phyloP scores from a whole-genome alignment of 768 basidiomycete genomes.

The Lentinula raphanica region DNA sequence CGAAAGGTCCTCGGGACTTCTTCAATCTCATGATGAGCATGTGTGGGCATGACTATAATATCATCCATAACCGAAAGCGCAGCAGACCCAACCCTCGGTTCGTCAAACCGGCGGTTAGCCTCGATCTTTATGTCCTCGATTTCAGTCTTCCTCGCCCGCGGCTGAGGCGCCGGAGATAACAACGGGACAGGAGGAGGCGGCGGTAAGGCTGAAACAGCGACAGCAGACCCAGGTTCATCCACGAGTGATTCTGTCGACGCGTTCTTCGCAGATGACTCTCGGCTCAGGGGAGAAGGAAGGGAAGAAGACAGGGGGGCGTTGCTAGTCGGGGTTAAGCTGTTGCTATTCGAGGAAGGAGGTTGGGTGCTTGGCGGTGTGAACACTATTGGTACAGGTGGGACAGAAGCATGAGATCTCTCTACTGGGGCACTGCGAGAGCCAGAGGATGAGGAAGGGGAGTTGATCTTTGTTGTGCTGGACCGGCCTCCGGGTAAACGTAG shows the following conservation, averaged over 20 bases:
- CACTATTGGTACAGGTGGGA: constrained; percentile 20
- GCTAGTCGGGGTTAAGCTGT: constrained; percentile 5
- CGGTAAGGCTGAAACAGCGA: neutral
- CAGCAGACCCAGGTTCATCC: constrained; percentile 4
- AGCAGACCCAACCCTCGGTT: neutral
- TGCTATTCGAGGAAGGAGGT: constrained; percentile 11
- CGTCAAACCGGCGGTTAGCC: neutral
- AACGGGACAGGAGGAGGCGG: neutral
- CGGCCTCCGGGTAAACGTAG: constrained; percentile 52
- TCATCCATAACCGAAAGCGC: constrained; percentile 3
- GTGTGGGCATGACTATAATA: constrained; percentile 1
- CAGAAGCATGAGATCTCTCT: constrained; percentile 22
- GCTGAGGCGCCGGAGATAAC: neutral
- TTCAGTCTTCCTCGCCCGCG: neutral
- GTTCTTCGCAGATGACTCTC: constrained; percentile 17
- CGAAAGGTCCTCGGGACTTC: neutral
- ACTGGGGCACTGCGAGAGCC: constrained; percentile 18
- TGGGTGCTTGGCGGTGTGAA: constrained; percentile 6
- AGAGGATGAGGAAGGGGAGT: no score
- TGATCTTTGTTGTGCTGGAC: constrained; percentile 12
- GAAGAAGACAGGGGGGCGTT: neutral
- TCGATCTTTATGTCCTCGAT: constrained; percentile 2
- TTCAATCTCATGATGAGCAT: neutral
- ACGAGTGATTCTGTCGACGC: constrained; percentile 3
- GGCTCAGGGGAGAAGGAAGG: constrained; percentile 25